Percentiles rank a stretch among this genome's conserved stretches.
Evolutionary conservation across 345 rosid species (phyloP).

Genomic region (Adansonia digitata): DNA sequence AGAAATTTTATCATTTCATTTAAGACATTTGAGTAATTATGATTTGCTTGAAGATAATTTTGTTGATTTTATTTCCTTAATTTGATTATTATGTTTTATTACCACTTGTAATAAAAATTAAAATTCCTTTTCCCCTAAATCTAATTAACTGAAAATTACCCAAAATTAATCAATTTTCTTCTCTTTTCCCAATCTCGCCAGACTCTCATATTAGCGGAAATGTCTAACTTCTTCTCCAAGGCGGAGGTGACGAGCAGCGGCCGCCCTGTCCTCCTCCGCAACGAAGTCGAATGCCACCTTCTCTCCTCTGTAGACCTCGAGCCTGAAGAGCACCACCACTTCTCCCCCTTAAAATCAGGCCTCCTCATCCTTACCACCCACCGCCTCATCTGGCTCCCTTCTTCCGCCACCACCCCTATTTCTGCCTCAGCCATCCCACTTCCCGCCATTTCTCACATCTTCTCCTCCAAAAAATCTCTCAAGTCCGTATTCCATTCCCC

Average conservation of each 20-base stretch:
- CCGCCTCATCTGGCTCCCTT: slow-evolving; percentile 83
- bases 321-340: slow-evolving; percentile 44
- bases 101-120: too few relatives aligned
- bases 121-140: too few relatives aligned
- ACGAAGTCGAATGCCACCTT: slow-evolving; percentile 69
- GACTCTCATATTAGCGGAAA: too few relatives aligned
- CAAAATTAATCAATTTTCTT: background rate
- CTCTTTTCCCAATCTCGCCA: background rate
- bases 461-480: slow-evolving; percentile 57
- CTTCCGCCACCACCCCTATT: slow-evolving; percentile 26
- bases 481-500: slow-evolving; percentile 84
- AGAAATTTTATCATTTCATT: too few relatives aligned
- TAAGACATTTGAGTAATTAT: too few relatives aligned
- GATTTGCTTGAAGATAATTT: too few relatives aligned
- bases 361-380: slow-evolving; percentile 72
- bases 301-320: slow-evolving; percentile 77
- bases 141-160: background rate
- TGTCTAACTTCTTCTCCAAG: slow-evolving; percentile 25
- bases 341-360: slow-evolving; percentile 50
- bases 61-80: too few relatives aligned
- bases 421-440: slow-evolving; percentile 44
- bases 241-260: slow-evolving; percentile 67
- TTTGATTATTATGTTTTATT: too few relatives aligned
- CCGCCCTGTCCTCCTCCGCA: slow-evolving; percentile 64
- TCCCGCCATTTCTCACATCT: slow-evolving; percentile 43